Base-by-base conservation (phyloP, 2,329 filamentous ascomycete genomes). In the Penicillium oxalicum region DNA sequence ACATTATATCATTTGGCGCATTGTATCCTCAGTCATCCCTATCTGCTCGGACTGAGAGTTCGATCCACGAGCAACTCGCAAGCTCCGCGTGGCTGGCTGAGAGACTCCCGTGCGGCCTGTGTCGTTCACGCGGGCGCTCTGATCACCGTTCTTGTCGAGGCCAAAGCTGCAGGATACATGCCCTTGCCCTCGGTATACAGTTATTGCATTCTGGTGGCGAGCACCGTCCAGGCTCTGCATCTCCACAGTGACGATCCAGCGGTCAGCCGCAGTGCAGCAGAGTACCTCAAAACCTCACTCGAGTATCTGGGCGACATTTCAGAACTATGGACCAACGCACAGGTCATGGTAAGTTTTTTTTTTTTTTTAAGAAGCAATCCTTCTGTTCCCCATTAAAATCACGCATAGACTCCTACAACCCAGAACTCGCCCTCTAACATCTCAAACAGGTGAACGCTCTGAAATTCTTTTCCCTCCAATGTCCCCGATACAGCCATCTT, bases 11-110 rank as follows among this genome's bases (percentile, higher is more conserved):
- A 61, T 37, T 49, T 61, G n/a, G 43, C 51, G 2, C 49, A 56
- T 42, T 61, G 58, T 39, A 58, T 61, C 34, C 48, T 61, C 28
- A 55, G 51, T 12, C 58, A 61, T 41, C 58, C 58, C 4, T 60
- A 60, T 39, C 45, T 61, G 0, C 50, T 59, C 3, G 57, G 49
- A n/a, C 18, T 55, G 7, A 59, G 58, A n/a, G 25, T 51, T 4
- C 45, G 51, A 9, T 43, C 46, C 4, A 26, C 18, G n/a, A 7
- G 34, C n/a, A 5, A 8, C 12, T 45, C 40, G 9, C 48, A 55
- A 8, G 53, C 51, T 25, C 50, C 53, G 1, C 18, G 34, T 3
- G 13, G 33, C 7, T 55, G 53, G 53, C 26, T 55, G 9, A 50
- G 51, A 36, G 53, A 55, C 12, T 51, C 53, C 2, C 50, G 50